phyloP scores from a whole-genome alignment of 169 alveolate species.

The Plasmodium malariae region DNA sequence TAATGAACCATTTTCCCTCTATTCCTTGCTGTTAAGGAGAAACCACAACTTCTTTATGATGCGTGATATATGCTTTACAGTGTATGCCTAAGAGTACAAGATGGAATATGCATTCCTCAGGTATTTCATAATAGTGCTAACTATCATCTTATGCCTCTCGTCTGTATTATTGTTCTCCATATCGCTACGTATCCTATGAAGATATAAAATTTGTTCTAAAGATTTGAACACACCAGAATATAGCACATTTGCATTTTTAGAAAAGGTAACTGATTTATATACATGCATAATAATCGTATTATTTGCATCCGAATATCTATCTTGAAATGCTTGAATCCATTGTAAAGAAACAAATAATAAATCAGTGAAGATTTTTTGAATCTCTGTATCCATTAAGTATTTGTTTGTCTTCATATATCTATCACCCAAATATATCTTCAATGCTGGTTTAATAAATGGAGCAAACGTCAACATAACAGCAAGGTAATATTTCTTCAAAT shows the following conservation, averaged over 20 bases:
- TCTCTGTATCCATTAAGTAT: constrained; percentile 2
- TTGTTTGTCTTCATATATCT: not conserved
- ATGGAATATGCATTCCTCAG: constrained; percentile 1
- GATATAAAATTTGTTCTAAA: constrained; percentile 13
- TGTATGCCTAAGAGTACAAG: not conserved
- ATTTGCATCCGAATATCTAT: not conserved
- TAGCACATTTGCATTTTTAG: not conserved
- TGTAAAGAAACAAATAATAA: not conserved
- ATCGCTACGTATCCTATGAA: constrained; percentile 27
- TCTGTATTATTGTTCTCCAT: not conserved
- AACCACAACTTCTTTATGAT: too few species aligned
- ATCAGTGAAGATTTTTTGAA: constrained; percentile 17
- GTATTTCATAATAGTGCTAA: constrained; percentile 10
- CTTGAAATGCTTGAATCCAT: constrained; percentile 60
- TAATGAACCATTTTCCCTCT: too few species aligned
- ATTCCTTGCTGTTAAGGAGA: too few species aligned
- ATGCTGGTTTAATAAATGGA: constrained; percentile 71
- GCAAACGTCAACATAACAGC: constrained; percentile 21
- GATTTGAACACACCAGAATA: constrained; percentile 1
- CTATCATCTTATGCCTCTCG: not conserved
- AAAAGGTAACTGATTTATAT: constrained; percentile 5
- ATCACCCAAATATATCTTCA: constrained; percentile 47
- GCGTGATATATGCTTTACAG: too few species aligned
- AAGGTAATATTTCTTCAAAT: constrained; percentile 37
- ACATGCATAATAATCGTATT: not conserved